phyloP scores from a whole-genome alignment of 306 rosid genomes.

The Prosopis cineraria region DNA sequence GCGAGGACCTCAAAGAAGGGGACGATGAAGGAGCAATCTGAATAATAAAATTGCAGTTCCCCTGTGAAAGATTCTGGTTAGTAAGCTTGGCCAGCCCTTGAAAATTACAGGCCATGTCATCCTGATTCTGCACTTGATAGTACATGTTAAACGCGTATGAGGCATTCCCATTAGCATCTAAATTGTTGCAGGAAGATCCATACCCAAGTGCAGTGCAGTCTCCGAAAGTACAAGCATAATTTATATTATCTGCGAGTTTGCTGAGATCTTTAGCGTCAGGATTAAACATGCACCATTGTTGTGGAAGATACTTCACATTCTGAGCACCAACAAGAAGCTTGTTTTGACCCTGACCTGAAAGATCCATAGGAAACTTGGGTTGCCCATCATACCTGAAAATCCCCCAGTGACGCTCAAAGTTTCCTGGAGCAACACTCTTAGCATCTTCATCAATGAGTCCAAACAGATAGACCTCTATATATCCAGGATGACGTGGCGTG shows the following conservation, averaged over 20 bases:
- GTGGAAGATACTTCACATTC: slow-evolving; percentile 66
- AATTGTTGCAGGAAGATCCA: slow-evolving; percentile 82
- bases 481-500: slow-evolving; percentile 73
- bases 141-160: slow-evolving; percentile 94
- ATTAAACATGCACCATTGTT: slow-evolving; percentile 80
- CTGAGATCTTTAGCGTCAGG: slow-evolving; percentile 68
- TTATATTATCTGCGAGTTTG: slow-evolving; percentile 75
- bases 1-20: slow-evolving; percentile 33
- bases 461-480: slow-evolving; percentile 81
- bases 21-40: slow-evolving; percentile 67
- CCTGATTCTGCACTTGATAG: slow-evolving; percentile 81
- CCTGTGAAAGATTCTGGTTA: slow-evolving; percentile 73
- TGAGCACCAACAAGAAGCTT: slow-evolving; percentile 60
- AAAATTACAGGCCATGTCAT: slow-evolving; percentile 73
- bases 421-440: slow-evolving; percentile 83
- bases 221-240: slow-evolving; percentile 72
- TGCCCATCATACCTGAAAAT: slow-evolving; percentile 85
- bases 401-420: slow-evolving; percentile 96
- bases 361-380: slow-evolving; percentile 71
- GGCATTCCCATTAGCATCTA: slow-evolving; percentile 90
- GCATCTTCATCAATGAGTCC: slow-evolving; percentile 90
- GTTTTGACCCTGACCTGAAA: slow-evolving; percentile 73
- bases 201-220: slow-evolving; percentile 93
- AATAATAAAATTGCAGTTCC: slow-evolving; percentile 76
- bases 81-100: slow-evolving; percentile 80